Conservation (phyloP, 768 basidiomycete species). For the Galerina marginata region DNA sequence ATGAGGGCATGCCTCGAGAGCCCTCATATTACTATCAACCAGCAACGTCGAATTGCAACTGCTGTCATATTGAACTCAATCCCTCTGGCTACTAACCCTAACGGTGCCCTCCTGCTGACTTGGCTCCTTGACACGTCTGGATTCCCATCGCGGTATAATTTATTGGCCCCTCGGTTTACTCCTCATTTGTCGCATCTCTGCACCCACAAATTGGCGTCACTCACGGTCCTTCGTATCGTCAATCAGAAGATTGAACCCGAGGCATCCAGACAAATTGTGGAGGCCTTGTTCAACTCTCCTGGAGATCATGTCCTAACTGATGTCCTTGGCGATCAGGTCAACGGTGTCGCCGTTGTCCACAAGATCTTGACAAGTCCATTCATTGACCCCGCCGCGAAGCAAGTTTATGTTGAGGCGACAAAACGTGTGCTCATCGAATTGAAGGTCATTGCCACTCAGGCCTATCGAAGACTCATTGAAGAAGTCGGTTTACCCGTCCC, state of each 20-base stretch:
- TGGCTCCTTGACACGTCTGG: slow-evolving; percentile 96
- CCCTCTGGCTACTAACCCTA: slow-evolving; percentile 95
- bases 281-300: slow-evolving; percentile 89
- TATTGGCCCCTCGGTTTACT: slow-evolving; percentile 94
- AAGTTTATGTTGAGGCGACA: slow-evolving; percentile 79
- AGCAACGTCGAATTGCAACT: slow-evolving; percentile 94
- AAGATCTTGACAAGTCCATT: slow-evolving; percentile 91
- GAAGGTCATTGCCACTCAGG: slow-evolving; percentile 93
- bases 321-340: slow-evolving; percentile 94
- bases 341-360: slow-evolving; percentile 90
- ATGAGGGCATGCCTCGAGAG: slow-evolving; percentile 97
- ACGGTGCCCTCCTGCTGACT: slow-evolving; percentile 92
- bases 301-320: slow-evolving; percentile 92
- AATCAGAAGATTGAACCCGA: slow-evolving; percentile 95
- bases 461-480: slow-evolving; percentile 91
- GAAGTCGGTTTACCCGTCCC: slow-evolving; percentile 93
- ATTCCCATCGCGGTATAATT: slow-evolving; percentile 93
- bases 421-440: slow-evolving; percentile 90
- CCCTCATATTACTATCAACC: slow-evolving; percentile 82
- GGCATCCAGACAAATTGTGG: slow-evolving; percentile 85
- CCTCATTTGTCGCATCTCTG: slow-evolving; percentile 96
- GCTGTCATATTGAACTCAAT: slow-evolving; percentile 97
- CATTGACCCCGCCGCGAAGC: slow-evolving; percentile 74
- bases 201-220: slow-evolving; percentile 95
- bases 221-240: slow-evolving; percentile 93